These are phyloP conservation scores for Tricholoma hemisulphureum DNA, from an alignment of 768 basidiomycete genomes.

Conservation along the genomic window DNA sequence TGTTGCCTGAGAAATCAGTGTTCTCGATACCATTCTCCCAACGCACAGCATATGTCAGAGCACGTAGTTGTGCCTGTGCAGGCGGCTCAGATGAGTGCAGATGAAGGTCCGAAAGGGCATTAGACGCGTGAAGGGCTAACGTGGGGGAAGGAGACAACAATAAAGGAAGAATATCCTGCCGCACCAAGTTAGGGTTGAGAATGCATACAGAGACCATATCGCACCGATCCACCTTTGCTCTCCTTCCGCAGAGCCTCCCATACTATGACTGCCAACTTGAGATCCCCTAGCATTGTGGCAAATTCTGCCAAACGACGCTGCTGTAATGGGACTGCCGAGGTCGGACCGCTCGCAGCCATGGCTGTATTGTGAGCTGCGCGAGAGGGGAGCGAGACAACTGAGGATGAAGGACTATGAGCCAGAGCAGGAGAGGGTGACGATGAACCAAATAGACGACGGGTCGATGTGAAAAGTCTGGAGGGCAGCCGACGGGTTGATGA, in stretches of 20 bases:
- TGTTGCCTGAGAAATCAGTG: conserved; percentile 54
- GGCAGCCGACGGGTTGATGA: conserved; percentile 76
- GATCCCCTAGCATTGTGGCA: conserved; percentile 88
- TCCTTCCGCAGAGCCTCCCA: conserved; percentile 92
- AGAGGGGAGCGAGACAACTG: conserved; percentile 40
- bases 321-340: conserved; percentile 52
- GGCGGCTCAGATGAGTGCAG: conserved; percentile 46
- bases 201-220: conserved; percentile 24
- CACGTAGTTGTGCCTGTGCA: conserved; percentile 65
- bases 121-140: conserved; percentile 55
- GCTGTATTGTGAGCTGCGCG: conserved; percentile 36
- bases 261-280: conserved; percentile 74
- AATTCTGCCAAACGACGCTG: conserved; percentile 93
- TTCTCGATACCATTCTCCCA: conserved; percentile 70
- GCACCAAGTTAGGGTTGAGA: not conserved
- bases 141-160: conserved; percentile 67
- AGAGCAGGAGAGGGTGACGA: conserved; percentile 48
- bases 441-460: conserved; percentile 78
- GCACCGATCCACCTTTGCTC: conserved; percentile 80
- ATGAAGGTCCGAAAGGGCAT: conserved; percentile 54
- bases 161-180: conserved; percentile 79
- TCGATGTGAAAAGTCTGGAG: conserved; percentile 83
- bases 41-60: conserved; percentile 65
- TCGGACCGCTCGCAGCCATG: conserved; percentile 16
- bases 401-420: conserved; percentile 36